Conservation (phyloP, 306 rosid species). For the Quercus rubra region DNA sequence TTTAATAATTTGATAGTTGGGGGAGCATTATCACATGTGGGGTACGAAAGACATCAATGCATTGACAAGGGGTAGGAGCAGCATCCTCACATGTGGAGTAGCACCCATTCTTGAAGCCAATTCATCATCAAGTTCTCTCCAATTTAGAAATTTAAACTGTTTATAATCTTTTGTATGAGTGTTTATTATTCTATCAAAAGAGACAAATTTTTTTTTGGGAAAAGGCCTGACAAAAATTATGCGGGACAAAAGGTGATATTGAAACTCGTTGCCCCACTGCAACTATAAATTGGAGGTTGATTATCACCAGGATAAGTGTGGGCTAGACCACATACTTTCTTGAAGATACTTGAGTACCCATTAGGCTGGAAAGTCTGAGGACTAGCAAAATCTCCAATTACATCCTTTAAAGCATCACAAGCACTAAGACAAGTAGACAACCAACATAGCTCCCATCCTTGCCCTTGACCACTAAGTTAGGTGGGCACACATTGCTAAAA, state of each 20-base stretch:
- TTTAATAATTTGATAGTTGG: too few species aligned
- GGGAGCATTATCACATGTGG: too few species aligned
- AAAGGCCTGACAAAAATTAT: neutral
- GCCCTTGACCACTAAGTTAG: neutral
- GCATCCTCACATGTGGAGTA: too few species aligned
- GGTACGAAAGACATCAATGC: too few species aligned
- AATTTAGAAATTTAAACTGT: too few species aligned
- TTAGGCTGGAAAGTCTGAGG: constrained; percentile 7
- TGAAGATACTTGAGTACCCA: constrained; percentile 1
- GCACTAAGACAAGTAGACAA: constrained; percentile 16
- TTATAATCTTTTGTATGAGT: too few species aligned
- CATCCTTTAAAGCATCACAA: constrained; percentile 27
- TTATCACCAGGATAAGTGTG: constrained; percentile 21
- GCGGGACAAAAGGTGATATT: constrained; percentile 27
- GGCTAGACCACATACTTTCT: constrained; percentile 18
- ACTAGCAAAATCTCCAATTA: neutral
- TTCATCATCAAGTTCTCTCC: too few species aligned
- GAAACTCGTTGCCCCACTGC: constrained; percentile 27
- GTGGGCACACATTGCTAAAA: constrained; percentile 22
- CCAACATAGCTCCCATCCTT: constrained; percentile 15
- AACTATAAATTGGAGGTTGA: constrained; percentile 26
- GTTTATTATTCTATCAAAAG: too few species aligned
- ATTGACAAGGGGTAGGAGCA: too few species aligned
- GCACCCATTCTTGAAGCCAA: too few species aligned
- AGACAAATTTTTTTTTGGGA: too few species aligned